Evolutionary conservation across 1,284 basidiomycete genomes (phyloP), one percentile per base, ranked within the genome.

Genomic region (Taiwanofungus camphoratus): DNA sequence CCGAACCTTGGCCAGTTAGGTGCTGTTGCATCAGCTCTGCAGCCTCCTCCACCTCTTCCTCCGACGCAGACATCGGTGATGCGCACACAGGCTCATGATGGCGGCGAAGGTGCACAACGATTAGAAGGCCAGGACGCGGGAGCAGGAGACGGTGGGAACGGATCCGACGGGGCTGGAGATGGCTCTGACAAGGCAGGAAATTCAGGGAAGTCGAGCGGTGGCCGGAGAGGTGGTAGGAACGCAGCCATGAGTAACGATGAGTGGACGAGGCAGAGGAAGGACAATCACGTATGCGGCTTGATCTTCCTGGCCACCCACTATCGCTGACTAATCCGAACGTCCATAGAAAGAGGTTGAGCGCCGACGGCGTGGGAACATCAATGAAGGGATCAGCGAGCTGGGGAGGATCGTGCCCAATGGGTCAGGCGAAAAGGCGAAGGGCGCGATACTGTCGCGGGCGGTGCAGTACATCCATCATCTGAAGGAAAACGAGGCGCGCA

Each of bases 321-420:
- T 41, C 54, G 20, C 44, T 32, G 40, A 18, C 16, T 13, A 20
- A 37, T 20, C 7, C 16, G 12, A 34, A 34, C 16, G 16, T 26
- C 41, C 42, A 42, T 60, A 95, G 91, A 96, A 96, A 87, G 94
- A 97, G 66, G 94, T 97, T 9, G 94, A 98, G 65, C 87, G 93
- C 45, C 79, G 92, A 34, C 83, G 94, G 39, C 76, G 94, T 44
- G 89, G 92, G 15, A 93, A 92, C 56, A 97, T 98, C 69, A 95
- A 95, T 63, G 89, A 94, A 49, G 93, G 93, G 0, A 96, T 98
- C 68, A 92, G 87, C 60, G 87, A 92, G 59, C 81, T 98, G 19
- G 86, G 88, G 1, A 77, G 84, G 6, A 91, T 94, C 54, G 86
- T 96, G 2, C 93, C 93, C 5, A 87, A 82, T 51, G 87, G 84